phyloP scores from a whole-genome alignment of 441 rosid species.

The Aquilaria agallochum region DNA sequence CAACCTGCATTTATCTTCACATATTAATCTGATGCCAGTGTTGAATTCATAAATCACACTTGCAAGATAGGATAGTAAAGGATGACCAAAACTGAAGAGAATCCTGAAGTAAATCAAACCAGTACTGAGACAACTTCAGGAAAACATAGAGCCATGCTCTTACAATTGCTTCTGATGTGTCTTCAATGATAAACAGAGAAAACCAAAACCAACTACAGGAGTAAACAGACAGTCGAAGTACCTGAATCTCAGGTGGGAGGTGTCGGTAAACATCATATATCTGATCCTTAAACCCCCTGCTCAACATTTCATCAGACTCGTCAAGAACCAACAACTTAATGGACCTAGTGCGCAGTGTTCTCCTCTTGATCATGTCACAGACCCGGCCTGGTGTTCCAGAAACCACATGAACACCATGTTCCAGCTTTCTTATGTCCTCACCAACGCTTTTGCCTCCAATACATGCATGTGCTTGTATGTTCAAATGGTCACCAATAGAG shows the following conservation, averaged over 20 bases:
- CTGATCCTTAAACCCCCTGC: slow-evolving; percentile 99
- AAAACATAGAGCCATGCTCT: neutral
- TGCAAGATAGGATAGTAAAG: neutral
- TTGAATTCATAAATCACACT: neutral
- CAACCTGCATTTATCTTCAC: slow-evolving; percentile 34
- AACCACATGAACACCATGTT: slow-evolving; percentile 88
- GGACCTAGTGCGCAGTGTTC: slow-evolving; percentile 86
- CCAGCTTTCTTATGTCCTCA: slow-evolving; percentile 92
- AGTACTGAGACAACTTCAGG: neutral
- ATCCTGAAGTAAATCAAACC: no score
- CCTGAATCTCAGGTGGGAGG: slow-evolving; percentile 99
- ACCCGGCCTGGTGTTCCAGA: slow-evolving; percentile 99
- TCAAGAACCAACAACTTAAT: slow-evolving; percentile 80
- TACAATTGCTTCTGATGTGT: neutral
- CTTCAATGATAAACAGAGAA: neutral
- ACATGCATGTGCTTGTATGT: slow-evolving; percentile 81
- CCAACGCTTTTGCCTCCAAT: slow-evolving; percentile 97
- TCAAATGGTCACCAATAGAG: slow-evolving; percentile 70
- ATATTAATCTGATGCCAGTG: neutral
- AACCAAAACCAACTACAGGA: slow-evolving; percentile 7
- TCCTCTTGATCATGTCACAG: slow-evolving; percentile 98
- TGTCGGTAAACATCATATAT: slow-evolving; percentile 94
- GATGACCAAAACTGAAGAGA: neutral
- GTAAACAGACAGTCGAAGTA: slow-evolving; percentile 9
- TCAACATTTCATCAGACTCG: slow-evolving; percentile 98